Evolutionary conservation across 208 protist genomes (phyloP).

Genomic region (Naegleria lovaniensis): DNA sequence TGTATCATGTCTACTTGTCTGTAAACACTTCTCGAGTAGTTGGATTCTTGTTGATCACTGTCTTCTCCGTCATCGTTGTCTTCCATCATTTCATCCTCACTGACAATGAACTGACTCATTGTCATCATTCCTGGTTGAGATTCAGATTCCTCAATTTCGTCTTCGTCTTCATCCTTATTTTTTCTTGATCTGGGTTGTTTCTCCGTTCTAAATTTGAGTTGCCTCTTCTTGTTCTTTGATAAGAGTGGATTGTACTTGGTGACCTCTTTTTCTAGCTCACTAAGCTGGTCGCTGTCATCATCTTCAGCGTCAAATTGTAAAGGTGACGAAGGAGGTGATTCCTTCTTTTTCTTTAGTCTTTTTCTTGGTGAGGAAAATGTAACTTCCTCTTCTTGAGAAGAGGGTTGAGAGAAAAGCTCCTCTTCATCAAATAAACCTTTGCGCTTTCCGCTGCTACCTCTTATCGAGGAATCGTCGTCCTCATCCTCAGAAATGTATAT

Average conservation of each 20-base stretch:
- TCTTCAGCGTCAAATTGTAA: background rate
- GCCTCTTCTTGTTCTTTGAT: background rate
- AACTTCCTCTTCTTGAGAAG: background rate
- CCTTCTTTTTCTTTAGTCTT: background rate
- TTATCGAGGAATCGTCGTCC: background rate
- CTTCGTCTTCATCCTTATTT: background rate
- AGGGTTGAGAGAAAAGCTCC: background rate
- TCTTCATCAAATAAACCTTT: background rate
- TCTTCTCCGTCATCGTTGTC: no score
- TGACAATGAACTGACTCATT: background rate
- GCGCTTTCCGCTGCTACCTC: background rate
- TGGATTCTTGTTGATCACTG: background rate
- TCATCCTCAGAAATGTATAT: background rate
- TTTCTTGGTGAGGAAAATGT: background rate
- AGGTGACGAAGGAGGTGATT: background rate
- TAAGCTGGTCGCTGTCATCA: background rate
- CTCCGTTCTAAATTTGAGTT: background rate
- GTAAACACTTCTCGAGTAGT: background rate
- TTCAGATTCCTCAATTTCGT: background rate
- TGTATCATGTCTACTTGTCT: background rate
- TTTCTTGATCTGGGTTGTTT: background rate
- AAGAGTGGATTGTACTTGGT: background rate
- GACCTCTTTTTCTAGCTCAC: background rate
- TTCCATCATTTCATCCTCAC: background rate
- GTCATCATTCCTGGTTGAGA: background rate